Conservation (phyloP, 306 rosid genomes). For the Vicia villosa region DNA sequence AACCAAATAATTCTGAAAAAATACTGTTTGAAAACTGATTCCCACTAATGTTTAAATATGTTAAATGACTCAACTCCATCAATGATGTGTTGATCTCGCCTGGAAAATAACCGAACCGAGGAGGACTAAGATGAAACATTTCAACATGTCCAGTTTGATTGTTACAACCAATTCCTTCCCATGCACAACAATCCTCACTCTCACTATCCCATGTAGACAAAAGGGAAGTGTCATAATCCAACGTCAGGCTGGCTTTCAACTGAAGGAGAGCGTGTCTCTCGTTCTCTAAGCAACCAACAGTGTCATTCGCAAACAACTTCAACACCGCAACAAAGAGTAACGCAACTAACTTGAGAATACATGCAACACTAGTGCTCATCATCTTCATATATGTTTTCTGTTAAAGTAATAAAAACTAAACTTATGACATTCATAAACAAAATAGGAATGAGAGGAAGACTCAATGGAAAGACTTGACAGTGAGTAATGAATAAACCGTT, state of each 20-base stretch:
- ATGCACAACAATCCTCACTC: background rate
- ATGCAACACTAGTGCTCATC: background rate
- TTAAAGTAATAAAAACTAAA: background rate
- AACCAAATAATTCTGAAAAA: background rate
- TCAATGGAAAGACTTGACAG: background rate
- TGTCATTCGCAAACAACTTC: background rate
- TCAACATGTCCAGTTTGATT: background rate
- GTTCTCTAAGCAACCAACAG: background rate
- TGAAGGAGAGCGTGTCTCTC: slow-evolving; percentile 23
- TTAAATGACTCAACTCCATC: background rate
- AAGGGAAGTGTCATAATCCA: background rate
- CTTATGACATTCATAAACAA: background rate
- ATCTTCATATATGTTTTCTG: background rate
- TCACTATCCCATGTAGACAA: slow-evolving; percentile 1
- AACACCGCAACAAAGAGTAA: background rate
- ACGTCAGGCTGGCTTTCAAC: slow-evolving; percentile 10
- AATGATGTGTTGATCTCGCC: slow-evolving; percentile 2
- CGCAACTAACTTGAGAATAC: background rate
- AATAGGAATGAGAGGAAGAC: background rate
- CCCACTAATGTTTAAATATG: background rate
- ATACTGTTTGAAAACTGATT: background rate
- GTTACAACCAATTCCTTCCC: background rate
- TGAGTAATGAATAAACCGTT: too few relatives aligned
- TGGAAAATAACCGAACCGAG: background rate
- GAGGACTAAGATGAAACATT: background rate